Evolutionary conservation across 805 yeast species (phyloP).

Genomic region (Kuraishia capsulata): DNA sequence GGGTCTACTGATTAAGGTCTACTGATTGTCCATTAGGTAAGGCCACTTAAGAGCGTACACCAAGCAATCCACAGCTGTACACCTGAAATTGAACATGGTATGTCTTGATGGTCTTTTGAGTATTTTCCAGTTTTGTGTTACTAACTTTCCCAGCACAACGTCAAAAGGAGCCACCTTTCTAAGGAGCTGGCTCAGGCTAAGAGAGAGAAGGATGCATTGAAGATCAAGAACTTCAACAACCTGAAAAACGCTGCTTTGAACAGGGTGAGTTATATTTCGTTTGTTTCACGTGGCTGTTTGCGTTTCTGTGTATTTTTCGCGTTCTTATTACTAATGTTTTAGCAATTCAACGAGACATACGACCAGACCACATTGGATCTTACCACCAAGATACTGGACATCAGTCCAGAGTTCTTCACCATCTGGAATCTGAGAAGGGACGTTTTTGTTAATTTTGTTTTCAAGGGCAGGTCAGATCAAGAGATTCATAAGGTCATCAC

Average conservation of each 20-base stretch:
- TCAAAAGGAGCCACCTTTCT: conserved; percentile 49
- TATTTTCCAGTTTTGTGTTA: no score
- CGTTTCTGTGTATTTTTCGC: no score
- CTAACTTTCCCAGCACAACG: conserved; percentile 69
- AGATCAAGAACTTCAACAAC: conserved; percentile 45
- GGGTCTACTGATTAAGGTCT: no score
- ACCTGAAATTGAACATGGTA: no score
- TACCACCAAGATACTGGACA: conserved; percentile 47
- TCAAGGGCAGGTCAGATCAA: conserved; percentile 9
- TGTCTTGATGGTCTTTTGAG: no score
- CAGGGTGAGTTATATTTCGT: conserved; percentile 6
- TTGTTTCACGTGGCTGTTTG: no score
- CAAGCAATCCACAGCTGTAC: no score
- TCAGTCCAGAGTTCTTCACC: conserved; percentile 84
- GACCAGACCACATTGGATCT: conserved; percentile 32
- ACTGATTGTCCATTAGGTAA: no score
- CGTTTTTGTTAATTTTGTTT: conserved; percentile 31
- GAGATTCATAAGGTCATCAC: conserved; percentile 21
- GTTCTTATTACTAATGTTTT: conserved; percentile 1
- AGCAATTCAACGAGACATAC: conserved; percentile 18
- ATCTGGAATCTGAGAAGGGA: conserved; percentile 87
- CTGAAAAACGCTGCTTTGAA: conserved; percentile 36
- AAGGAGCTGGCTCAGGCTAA: conserved; percentile 47
- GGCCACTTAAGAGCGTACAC: no score
- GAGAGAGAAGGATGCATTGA: conserved; percentile 46